Conservation (phyloP, 2,329 filamentous ascomycete genomes). For the Arthrobotrys iridis region DNA sequence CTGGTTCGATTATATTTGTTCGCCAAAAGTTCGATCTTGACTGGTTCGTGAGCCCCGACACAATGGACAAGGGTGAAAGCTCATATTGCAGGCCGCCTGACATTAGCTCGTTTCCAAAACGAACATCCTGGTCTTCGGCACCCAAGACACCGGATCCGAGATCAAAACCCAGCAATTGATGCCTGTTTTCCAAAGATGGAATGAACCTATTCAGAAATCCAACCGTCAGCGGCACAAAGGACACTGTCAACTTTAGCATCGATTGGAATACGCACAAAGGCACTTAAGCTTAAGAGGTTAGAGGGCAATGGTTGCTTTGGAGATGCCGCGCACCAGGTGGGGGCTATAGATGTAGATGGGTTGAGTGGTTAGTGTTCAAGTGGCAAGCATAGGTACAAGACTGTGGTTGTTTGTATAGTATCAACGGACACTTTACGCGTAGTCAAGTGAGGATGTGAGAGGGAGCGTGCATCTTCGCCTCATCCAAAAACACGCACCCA, state of each 20-base stretch:
- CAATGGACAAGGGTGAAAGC: not conserved
- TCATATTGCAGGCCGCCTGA: not conserved
- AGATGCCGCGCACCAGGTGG: not conserved
- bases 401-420: not conserved
- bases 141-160: conserved; percentile 7
- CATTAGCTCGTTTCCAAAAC: not conserved
- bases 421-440: conserved; percentile 3
- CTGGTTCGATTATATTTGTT: too few relatives aligned
- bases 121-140: conserved; percentile 9
- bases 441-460: not conserved
- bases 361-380: too few relatives aligned
- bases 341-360: too few relatives aligned
- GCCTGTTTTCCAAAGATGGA: too few relatives aligned
- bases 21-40: too few relatives aligned
- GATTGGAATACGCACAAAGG: not conserved
- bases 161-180: not conserved
- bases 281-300: not conserved
- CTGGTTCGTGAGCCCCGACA: too few relatives aligned
- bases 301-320: not conserved
- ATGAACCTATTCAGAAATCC: not conserved
- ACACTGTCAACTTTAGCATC: not conserved
- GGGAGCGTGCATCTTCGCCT: not conserved
- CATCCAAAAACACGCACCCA: not conserved
- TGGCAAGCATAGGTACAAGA: too few relatives aligned
- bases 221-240: not conserved